These are phyloP conservation scores for Patellifolia procumbens DNA, from an alignment of 179 eudicot species.

Conservation along the genomic window DNA sequence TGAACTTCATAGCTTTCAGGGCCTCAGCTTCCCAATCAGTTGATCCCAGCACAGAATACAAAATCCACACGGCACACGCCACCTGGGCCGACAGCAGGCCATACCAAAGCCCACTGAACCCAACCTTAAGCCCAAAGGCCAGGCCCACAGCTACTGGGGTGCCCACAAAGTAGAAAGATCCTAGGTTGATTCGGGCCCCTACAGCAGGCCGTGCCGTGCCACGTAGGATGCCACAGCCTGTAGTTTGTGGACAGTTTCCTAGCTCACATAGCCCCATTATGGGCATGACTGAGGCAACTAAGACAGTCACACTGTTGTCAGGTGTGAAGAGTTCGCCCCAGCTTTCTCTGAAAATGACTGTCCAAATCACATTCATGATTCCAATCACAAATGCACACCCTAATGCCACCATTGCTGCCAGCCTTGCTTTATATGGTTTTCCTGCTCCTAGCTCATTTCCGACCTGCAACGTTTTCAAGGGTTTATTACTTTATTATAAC, in stretches of 20 bases:
- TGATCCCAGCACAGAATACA: slow-evolving; percentile 54
- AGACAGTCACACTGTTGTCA: slow-evolving; percentile 49
- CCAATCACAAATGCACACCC: slow-evolving; percentile 76
- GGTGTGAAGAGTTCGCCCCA: slow-evolving; percentile 80
- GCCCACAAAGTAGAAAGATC: slow-evolving; percentile 87
- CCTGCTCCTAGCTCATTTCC: slow-evolving; percentile 99
- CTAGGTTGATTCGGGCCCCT: slow-evolving; percentile 85
- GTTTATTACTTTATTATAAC: no score
- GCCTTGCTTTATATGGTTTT: slow-evolving; percentile 86
- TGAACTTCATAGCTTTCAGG: slow-evolving; percentile 54
- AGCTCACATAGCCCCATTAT: slow-evolving; percentile 91
- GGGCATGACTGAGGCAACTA: slow-evolving; percentile 89
- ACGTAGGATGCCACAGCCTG: slow-evolving; percentile 93
- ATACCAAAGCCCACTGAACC: slow-evolving; percentile 82
- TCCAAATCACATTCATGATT: slow-evolving; percentile 70
- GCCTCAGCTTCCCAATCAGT: slow-evolving; percentile 93
- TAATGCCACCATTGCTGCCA: slow-evolving; percentile 82
- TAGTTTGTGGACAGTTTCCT: slow-evolving; percentile 94
- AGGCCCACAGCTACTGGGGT: slow-evolving; percentile 87
- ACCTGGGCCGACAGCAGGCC: slow-evolving; percentile 86
- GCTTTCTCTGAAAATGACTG: slow-evolving; percentile 54
- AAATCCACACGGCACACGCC: slow-evolving; percentile 64
- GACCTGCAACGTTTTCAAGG: slow-evolving; percentile 43
- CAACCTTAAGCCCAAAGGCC: slow-evolving; percentile 62
- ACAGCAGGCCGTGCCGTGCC: slow-evolving; percentile 86